phyloP scores from a whole-genome alignment of 1,284 basidiomycete genomes.

The Volvariella surrecta region DNA sequence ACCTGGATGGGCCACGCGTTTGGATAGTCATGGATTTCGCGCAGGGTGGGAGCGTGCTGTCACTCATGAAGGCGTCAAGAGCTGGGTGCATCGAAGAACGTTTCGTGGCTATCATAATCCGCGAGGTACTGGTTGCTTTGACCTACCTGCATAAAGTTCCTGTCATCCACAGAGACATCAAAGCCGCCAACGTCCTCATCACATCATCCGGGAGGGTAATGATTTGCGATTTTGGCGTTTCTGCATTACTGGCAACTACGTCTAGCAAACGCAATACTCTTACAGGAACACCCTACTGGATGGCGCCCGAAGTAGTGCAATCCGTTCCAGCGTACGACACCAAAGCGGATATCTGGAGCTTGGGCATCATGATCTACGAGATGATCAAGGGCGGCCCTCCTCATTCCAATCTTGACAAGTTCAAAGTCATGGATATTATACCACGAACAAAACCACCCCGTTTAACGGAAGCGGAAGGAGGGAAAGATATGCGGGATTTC shows the following conservation, averaged over 20 bases:
- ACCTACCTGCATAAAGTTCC: constrained; percentile 86
- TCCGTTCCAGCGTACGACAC: constrained; percentile 85
- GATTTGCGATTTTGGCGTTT: constrained; percentile 96
- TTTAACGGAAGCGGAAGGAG: constrained; percentile 71
- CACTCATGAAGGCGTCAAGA: constrained; percentile 79
- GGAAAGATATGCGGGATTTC: constrained; percentile 86
- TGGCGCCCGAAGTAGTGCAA: constrained; percentile 96
- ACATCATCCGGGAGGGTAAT: constrained; percentile 84
- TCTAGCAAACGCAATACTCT: constrained; percentile 91
- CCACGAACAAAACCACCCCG: constrained; percentile 82
- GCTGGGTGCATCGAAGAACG: constrained; percentile 84
- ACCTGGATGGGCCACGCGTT: constrained; percentile 88
- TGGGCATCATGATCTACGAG: constrained; percentile 93
- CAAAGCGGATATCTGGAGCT: constrained; percentile 94
- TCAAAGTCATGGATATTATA: constrained; percentile 89
- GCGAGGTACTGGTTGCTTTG: constrained; percentile 85
- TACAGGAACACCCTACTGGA: constrained; percentile 97
- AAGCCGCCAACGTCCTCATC: constrained; percentile 92
- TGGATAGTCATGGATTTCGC: constrained; percentile 99
- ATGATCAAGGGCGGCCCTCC: constrained; percentile 94
- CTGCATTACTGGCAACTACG: constrained; percentile 81
- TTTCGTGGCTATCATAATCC: constrained; percentile 81
- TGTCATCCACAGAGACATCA: constrained; percentile 97
- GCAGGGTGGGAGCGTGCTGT: constrained; percentile 90
- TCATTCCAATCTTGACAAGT: constrained; percentile 77